Evolutionary conservation across 148 eudicot species (phyloP).

Genomic region (Vaccinium vitisidaea): DNA sequence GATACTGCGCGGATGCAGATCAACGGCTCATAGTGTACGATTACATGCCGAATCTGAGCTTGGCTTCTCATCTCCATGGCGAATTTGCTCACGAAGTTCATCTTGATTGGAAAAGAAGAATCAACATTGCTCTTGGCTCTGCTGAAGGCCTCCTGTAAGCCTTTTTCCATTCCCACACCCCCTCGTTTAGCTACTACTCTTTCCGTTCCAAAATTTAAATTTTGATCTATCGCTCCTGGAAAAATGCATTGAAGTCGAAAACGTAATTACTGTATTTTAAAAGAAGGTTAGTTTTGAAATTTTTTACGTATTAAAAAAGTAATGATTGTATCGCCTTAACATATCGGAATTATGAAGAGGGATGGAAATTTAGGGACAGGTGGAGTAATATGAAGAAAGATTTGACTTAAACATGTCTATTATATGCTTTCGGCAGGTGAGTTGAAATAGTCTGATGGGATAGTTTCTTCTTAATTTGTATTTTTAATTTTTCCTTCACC

Average conservation of each 20-base stretch:
- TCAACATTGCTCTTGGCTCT: slow-evolving; percentile 43
- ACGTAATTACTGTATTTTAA: background rate
- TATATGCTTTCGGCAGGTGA: background rate
- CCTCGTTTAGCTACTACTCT: background rate
- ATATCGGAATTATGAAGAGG: background rate
- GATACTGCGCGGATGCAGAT: slow-evolving; percentile 44
- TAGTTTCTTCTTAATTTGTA: background rate
- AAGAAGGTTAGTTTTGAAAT: background rate
- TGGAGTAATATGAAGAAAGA: background rate
- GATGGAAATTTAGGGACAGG: background rate
- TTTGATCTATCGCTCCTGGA: too few species aligned
- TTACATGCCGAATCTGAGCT: slow-evolving; percentile 59
- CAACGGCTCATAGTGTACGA: slow-evolving; percentile 56
- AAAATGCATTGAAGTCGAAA: too few species aligned
- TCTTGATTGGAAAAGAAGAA: slow-evolving; percentile 50
- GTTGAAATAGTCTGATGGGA: background rate
- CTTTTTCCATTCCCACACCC: background rate
- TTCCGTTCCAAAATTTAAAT: too few species aligned
- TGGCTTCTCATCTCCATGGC: slow-evolving; percentile 56
- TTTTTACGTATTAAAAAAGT: background rate
- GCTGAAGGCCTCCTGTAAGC: slow-evolving; percentile 52
- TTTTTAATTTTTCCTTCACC: background rate
- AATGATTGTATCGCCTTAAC: background rate
- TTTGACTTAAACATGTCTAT: background rate
- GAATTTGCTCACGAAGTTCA: slow-evolving; percentile 39